These are phyloP conservation scores for Aspergillus sp. DNA, from an alignment of 2,329 filamentous ascomycete genomes.

Conservation along the genomic window DNA sequence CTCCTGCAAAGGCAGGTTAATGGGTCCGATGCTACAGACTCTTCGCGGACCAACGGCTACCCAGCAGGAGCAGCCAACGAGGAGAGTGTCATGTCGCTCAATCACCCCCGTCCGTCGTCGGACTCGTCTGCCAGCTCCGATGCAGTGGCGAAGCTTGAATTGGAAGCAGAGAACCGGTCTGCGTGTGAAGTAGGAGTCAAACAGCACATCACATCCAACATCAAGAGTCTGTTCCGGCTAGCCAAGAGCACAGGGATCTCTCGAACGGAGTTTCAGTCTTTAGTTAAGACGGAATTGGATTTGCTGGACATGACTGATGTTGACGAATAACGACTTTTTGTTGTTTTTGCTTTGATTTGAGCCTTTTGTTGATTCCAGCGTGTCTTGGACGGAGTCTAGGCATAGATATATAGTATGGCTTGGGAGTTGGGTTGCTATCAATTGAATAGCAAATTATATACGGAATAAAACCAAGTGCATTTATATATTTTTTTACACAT, in stretches of 20 bases:
- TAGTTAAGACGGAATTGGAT: constrained; percentile 55
- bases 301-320: constrained; percentile 51
- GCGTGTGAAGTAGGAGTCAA: constrained; percentile 55
- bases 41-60: constrained; percentile 17
- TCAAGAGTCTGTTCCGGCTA: constrained; percentile 58
- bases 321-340: constrained; percentile 19
- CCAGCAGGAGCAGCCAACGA: constrained; percentile 13
- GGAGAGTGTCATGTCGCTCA: constrained; percentile 25
- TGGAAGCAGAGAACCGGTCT: constrained; percentile 45
- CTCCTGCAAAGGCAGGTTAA: constrained; percentile 35
- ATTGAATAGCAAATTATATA: no score
- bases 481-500: background rate
- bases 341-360: background rate
- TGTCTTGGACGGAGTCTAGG: no score
- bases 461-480: no score
- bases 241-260: constrained; percentile 54
- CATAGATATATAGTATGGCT: no score
- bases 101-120: constrained; percentile 39
- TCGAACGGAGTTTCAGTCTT: constrained; percentile 51
- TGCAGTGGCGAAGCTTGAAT: constrained; percentile 50
- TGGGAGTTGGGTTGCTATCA: no score
- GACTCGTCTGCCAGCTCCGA: constrained; percentile 39
- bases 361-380: constrained; percentile 1
- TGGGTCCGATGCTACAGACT: constrained; percentile 11
- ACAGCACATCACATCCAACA: constrained; percentile 57